Evolutionary conservation across 169 alveolate genomes (phyloP).

Genomic region (Babesia caballi): DNA sequence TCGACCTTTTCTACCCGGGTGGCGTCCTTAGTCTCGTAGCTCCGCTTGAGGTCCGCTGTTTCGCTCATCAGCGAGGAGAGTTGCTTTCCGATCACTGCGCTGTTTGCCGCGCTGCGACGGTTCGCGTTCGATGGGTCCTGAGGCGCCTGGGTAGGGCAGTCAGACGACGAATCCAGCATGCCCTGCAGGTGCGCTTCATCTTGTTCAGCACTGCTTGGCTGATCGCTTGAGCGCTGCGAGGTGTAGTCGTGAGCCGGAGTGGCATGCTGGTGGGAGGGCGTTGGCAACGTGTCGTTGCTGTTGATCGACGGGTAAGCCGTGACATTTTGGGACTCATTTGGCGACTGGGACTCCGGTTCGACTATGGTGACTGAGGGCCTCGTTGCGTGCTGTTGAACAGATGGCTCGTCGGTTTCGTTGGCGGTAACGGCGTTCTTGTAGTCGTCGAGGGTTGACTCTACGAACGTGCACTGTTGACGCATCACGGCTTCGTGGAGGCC

Average conservation of each 20-base stretch:
- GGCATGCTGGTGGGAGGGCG: not conserved
- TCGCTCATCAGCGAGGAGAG: conserved; percentile 9
- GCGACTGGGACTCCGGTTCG: not conserved
- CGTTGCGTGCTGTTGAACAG: not conserved
- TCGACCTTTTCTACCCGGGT: no score
- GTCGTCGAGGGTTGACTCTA: conserved; percentile 32
- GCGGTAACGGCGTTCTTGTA: conserved; percentile 27
- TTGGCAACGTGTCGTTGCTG: not conserved
- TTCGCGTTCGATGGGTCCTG: no score
- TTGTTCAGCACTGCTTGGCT: no score
- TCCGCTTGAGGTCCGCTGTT: not conserved
- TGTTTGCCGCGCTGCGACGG: not conserved
- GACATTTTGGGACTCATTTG: no score
- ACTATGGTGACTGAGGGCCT: no score
- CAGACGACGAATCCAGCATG: not conserved
- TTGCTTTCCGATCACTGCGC: conserved; percentile 1
- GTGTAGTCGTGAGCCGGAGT: not conserved
- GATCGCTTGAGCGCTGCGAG: not conserved
- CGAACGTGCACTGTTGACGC: conserved; percentile 37
- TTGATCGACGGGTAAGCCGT: not conserved
- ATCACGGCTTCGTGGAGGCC: conserved; percentile 49
- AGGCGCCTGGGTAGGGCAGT: no score
- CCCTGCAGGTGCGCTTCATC: not conserved
- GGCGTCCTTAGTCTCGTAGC: not conserved
- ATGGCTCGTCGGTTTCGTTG: not conserved